These are phyloP conservation scores for Tulasnella sp. DNA, from an alignment of 768 basidiomycete species.

Conservation along the genomic window DNA sequence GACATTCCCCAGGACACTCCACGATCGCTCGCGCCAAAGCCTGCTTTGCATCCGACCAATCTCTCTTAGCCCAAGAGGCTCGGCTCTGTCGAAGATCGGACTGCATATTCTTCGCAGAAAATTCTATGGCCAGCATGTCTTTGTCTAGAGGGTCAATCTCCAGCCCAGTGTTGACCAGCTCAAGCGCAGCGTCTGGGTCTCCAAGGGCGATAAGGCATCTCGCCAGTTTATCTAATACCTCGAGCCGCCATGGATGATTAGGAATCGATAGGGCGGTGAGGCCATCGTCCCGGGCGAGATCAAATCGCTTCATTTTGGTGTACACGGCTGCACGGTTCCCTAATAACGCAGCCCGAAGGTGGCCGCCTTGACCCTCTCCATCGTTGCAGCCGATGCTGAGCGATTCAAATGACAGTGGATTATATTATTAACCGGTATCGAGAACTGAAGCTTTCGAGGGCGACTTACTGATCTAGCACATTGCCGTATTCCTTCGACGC, in stretches of 20 bases:
- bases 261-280: conserved; percentile 61
- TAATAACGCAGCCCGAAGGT: conserved; percentile 23
- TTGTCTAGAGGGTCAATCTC: conserved; percentile 38
- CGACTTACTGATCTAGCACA: too few species aligned
- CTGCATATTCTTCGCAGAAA: conserved; percentile 49
- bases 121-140: conserved; percentile 47
- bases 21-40: conserved; percentile 50
- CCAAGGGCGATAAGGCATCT: conserved; percentile 76
- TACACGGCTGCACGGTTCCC: conserved; percentile 81
- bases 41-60: conserved; percentile 67
- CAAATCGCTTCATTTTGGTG: conserved; percentile 70
- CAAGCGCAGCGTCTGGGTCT: conserved; percentile 50
- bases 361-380: too few species aligned
- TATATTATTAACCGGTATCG: too few species aligned
- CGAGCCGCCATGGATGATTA: conserved; percentile 44
- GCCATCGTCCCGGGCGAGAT: conserved; percentile 63
- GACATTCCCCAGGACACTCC: conserved; percentile 67
- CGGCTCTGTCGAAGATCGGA: conserved; percentile 54
- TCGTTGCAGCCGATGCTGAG: too few species aligned
- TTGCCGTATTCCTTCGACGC: too few species aligned
- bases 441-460: too few species aligned
- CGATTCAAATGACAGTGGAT: too few species aligned
- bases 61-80: conserved; percentile 41
- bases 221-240: conserved; percentile 72
- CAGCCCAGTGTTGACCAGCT: conserved; percentile 51